Evolutionary conservation across 192 early-diverging fungal species (phyloP).

Genomic region (Rhizoclosmatium globosum): DNA sequence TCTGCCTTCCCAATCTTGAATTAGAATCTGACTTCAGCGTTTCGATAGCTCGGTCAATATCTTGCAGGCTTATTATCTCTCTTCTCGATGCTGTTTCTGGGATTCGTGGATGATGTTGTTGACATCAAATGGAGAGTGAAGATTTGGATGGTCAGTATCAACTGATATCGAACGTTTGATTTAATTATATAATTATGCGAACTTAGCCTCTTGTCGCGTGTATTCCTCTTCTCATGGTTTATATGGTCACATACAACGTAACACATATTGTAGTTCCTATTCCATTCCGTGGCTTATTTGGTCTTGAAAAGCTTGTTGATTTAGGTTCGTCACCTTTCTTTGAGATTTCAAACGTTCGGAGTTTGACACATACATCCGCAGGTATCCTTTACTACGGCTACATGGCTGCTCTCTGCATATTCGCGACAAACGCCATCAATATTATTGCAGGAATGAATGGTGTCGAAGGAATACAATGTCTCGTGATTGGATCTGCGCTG

Average conservation of each 20-base stretch:
- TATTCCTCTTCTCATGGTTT: slow-evolving; percentile 92
- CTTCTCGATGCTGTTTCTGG: slow-evolving; percentile 96
- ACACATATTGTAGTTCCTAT: slow-evolving; percentile 88
- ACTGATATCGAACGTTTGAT: not conserved
- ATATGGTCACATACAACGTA: slow-evolving; percentile 87
- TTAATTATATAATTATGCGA: not conserved
- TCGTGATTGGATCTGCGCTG: slow-evolving; percentile 90
- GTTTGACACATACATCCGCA: slow-evolving; percentile 26
- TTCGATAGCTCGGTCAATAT: slow-evolving; percentile 81
- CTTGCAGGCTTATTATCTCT: slow-evolving; percentile 89
- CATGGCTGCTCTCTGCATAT: slow-evolving; percentile 87
- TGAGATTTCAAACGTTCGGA: too few species aligned
- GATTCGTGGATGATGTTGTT: slow-evolving; percentile 98
- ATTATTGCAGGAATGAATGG: slow-evolving; percentile 99
- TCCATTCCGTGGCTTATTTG: slow-evolving; percentile 77
- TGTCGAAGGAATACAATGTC: slow-evolving; percentile 91
- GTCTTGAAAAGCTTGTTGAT: slow-evolving; percentile 69
- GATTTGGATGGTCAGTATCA: slow-evolving; percentile 68
- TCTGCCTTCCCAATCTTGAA: too few species aligned
- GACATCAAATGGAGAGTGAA: slow-evolving; percentile 97
- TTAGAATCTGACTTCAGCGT: too few species aligned
- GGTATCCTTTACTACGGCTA: slow-evolving; percentile 92
- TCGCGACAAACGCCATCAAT: slow-evolving; percentile 98
- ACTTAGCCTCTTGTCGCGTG: slow-evolving; percentile 82
- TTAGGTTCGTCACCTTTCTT: slow-evolving; percentile 57